Evolutionary conservation across 495 filamentous ascomycete species (phyloP).

Genomic region (Penicillium psychrofluorescens): DNA sequence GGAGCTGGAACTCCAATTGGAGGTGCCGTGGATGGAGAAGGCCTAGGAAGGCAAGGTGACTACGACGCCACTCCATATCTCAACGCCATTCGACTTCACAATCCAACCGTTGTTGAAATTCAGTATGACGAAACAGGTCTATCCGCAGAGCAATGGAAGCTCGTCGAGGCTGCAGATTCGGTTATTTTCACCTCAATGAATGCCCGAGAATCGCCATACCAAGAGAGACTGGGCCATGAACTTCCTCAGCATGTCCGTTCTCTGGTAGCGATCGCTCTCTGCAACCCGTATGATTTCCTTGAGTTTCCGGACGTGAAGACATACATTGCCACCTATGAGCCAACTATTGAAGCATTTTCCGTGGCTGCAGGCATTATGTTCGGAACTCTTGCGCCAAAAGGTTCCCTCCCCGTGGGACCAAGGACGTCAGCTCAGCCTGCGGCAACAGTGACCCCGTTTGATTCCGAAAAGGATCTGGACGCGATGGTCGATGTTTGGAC

Average conservation of each 20-base stretch:
- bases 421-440: slow-evolving; percentile 7
- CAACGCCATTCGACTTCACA: slow-evolving; percentile 20
- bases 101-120: slow-evolving; percentile 21
- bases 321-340: slow-evolving; percentile 43
- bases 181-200: slow-evolving; percentile 39
- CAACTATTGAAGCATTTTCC: slow-evolving; percentile 37
- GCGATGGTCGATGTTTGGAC: slow-evolving; percentile 28
- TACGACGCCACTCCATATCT: slow-evolving; percentile 27
- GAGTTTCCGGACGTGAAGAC: slow-evolving; percentile 30
- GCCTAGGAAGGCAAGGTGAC: slow-evolving; percentile 25
- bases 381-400: slow-evolving; percentile 21
- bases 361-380: slow-evolving; percentile 38
- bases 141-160: slow-evolving; percentile 19
- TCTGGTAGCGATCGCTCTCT: slow-evolving; percentile 35
- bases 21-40: slow-evolving; percentile 42
- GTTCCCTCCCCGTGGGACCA: slow-evolving; percentile 28
- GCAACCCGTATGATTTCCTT: slow-evolving; percentile 44
- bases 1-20: slow-evolving; percentile 30
- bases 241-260: slow-evolving; percentile 22
- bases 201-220: slow-evolving; percentile 34
- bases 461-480: slow-evolving; percentile 21
- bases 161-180: slow-evolving; percentile 28
- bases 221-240: slow-evolving; percentile 26
- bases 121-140: slow-evolving; percentile 24
- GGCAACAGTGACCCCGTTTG: slow-evolving; percentile 12